Conservation (phyloP, 2,329 filamentous ascomycete species). For the Cercospora beticola region DNA sequence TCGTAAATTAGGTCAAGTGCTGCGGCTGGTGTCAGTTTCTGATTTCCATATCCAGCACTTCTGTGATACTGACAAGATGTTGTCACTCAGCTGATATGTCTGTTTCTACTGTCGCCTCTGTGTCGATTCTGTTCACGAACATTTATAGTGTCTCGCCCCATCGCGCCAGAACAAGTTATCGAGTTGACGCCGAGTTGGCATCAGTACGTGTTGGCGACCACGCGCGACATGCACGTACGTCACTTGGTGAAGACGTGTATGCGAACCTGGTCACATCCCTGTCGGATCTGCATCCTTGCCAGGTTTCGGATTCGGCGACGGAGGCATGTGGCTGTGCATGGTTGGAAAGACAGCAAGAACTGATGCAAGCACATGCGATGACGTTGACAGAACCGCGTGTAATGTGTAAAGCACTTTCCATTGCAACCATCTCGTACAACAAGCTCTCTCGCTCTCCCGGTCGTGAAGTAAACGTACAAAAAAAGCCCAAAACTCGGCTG, state of each 20-base stretch:
- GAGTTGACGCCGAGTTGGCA: background rate
- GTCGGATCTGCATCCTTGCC: slow-evolving; percentile 4
- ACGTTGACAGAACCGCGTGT: background rate
- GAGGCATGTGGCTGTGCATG: slow-evolving; percentile 5
- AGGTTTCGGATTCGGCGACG: background rate
- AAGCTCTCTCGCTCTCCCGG: background rate
- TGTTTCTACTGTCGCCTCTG: background rate
- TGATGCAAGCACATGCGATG: background rate
- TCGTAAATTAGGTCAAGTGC: background rate
- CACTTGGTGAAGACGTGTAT: background rate
- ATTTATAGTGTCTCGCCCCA: background rate
- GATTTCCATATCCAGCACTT: background rate
- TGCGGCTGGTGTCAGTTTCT: background rate
- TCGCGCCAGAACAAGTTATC: background rate
- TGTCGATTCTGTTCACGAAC: background rate
- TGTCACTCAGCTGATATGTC: background rate
- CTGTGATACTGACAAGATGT: background rate
- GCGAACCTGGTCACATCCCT: slow-evolving; percentile 5
- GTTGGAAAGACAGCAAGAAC: background rate
- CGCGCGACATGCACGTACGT: slow-evolving; percentile 4
- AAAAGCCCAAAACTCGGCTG: background rate
- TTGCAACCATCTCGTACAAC: background rate
- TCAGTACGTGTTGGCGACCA: background rate
- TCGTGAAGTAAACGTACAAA: background rate
- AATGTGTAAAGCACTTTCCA: background rate